Evolutionary conservation across 1,284 basidiomycete genomes (phyloP).

Genomic region (Marasmius oreades): DNA sequence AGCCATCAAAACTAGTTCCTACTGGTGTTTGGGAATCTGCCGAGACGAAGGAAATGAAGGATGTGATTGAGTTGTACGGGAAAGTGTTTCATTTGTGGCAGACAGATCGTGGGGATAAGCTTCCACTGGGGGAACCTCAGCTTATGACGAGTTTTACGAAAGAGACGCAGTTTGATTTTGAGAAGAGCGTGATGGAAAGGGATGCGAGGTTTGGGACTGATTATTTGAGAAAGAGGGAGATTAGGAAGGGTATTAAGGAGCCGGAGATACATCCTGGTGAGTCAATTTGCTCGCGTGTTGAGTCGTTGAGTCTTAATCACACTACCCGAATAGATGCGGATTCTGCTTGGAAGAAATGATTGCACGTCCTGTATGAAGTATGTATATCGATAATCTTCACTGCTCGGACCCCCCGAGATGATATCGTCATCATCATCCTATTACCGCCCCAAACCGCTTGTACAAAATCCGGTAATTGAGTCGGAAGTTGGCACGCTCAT

Average conservation of each 20-base stretch:
- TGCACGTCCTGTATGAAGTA: too few relatives aligned
- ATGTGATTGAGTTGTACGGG: slow-evolving; percentile 19
- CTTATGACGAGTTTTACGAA: slow-evolving; percentile 21
- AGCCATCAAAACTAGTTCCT: background rate
- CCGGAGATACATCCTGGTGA: background rate
- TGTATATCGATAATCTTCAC: too few relatives aligned
- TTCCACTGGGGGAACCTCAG: slow-evolving; percentile 17
- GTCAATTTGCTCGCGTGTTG: too few relatives aligned
- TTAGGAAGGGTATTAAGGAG: slow-evolving; percentile 2
- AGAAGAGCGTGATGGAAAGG: slow-evolving; percentile 6
- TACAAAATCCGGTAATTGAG: too few relatives aligned
- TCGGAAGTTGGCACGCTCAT: too few relatives aligned
- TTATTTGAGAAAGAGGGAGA: slow-evolving; percentile 8
- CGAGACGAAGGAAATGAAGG: slow-evolving; percentile 22
- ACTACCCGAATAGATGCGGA: too few relatives aligned
- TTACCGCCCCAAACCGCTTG: too few relatives aligned
- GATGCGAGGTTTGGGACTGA: slow-evolving; percentile 13
- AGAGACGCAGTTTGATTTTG: slow-evolving; percentile 16
- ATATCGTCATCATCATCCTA: too few relatives aligned
- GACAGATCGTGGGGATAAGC: slow-evolving; percentile 16
- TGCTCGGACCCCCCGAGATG: too few relatives aligned
- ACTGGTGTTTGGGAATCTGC: slow-evolving; percentile 16
- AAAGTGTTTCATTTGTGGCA: slow-evolving; percentile 22
- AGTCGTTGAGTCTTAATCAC: too few relatives aligned
- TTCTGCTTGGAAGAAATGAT: too few relatives aligned